Evolutionary conservation across 2,329 filamentous ascomycete genomes (phyloP).

Genomic region (Stemphylium beticola): DNA sequence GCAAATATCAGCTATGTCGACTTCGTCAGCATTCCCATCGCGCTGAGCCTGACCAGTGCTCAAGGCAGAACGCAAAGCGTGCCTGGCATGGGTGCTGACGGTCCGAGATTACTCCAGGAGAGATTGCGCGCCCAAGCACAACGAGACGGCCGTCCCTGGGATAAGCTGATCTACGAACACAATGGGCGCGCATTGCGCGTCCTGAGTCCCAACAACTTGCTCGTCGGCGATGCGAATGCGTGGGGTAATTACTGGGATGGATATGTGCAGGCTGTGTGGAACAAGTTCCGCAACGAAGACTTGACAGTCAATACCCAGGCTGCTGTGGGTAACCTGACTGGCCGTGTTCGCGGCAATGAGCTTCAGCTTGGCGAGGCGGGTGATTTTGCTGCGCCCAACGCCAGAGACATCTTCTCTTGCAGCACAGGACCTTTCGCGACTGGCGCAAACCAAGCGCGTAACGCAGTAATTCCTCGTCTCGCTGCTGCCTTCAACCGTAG

Average conservation of each 20-base stretch:
- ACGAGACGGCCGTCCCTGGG: constrained; percentile 65
- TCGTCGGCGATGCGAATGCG: constrained; percentile 54
- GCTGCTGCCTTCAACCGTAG: constrained; percentile 77
- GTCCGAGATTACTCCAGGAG: constrained; percentile 62
- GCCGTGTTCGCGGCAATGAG: constrained; percentile 51
- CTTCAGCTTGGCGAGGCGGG: constrained; percentile 53
- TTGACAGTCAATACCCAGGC: constrained; percentile 71
- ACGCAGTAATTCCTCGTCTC: constrained; percentile 73
- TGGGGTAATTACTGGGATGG: constrained; percentile 60
- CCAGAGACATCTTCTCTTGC: constrained; percentile 69
- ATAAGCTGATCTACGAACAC: constrained; percentile 60
- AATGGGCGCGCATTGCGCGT: constrained; percentile 49
- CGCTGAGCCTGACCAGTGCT: constrained; percentile 53
- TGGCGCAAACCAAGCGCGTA: constrained; percentile 50
- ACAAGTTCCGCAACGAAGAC: constrained; percentile 52
- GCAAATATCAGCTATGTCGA: constrained; percentile 74
- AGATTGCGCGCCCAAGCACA: constrained; percentile 62
- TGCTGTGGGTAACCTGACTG: constrained; percentile 60
- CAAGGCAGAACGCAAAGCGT: constrained; percentile 53
- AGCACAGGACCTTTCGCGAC: constrained; percentile 66
- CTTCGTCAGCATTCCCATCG: constrained; percentile 63
- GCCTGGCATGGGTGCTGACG: constrained; percentile 64
- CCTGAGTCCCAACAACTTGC: constrained; percentile 54
- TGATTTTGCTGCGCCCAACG: constrained; percentile 63
- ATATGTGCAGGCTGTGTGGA: constrained; percentile 61